Conservation (phyloP, 495 filamentous ascomycete species). For the Daldinia bambusicola region DNA sequence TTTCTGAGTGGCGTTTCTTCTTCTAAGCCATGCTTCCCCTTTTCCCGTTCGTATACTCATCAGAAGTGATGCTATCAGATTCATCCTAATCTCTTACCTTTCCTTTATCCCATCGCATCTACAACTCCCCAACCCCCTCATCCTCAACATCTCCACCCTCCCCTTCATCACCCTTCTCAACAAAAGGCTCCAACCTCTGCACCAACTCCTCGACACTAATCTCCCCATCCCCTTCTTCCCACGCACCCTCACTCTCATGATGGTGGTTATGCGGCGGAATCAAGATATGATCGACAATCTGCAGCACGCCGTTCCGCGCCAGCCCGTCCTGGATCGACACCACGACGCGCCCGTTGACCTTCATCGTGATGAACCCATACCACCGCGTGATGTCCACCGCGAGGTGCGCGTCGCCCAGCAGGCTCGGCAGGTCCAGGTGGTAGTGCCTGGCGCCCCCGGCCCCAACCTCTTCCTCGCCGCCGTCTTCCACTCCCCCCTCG, state of each 20-base stretch:
- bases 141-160: constrained; percentile 6
- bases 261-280: constrained; percentile 72
- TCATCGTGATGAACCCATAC: constrained; percentile 69
- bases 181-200: constrained; percentile 57
- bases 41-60: constrained; percentile 7
- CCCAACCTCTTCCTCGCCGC: neutral
- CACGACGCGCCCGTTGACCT: constrained; percentile 72
- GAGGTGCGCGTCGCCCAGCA: constrained; percentile 68
- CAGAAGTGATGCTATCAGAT: neutral
- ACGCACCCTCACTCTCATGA: constrained; percentile 2
- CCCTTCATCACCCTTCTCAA: constrained; percentile 28
- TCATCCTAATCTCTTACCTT: neutral
- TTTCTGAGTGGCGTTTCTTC: constrained; percentile 9
- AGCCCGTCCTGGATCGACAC: constrained; percentile 73
- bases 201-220: constrained; percentile 73
- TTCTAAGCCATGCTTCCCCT: neutral
- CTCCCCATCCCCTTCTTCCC: constrained; percentile 59
- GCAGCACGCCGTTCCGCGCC: constrained; percentile 78
- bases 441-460: constrained; percentile 34
- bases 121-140: constrained; percentile 31
- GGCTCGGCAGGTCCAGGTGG: constrained; percentile 74
- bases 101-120: constrained; percentile 28
- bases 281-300: constrained; percentile 74
- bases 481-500: no score
- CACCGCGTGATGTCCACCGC: constrained; percentile 73